Evolutionary conservation across 2,329 filamentous ascomycete species (phyloP), one percentile per base, ranked within the genome.

Genomic region (Hypoxylon sp.): DNA sequence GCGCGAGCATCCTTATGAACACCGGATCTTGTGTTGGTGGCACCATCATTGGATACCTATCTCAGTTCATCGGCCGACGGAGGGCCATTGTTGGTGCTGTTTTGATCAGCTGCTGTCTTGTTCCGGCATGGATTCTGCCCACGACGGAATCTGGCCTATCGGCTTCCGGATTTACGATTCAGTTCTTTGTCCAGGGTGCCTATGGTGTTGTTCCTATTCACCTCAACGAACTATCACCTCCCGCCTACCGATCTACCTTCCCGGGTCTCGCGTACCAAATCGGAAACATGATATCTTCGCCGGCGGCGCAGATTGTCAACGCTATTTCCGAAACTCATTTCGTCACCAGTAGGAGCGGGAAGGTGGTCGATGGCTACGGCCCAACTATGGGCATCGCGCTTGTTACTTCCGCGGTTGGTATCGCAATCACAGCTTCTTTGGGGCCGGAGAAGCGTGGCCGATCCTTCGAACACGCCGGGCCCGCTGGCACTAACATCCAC

Each of bases 1-100:
- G 91, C n/a, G 91, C 91, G 15, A 91, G 88, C n/a, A 94, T 94
- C 72, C 80, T 94, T 65, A 93, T 93, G 89, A 94, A 94, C 81
- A 89, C 87, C 1, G 92, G 92, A 27, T 91, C 92, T 47, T 92
- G 91, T 72, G 87, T 93, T 1, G 92, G 91, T 35, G 91, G 91
- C 27, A 90, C 89, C 46, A 87, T 91, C 67, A 86, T 92, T 65
- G 93, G 92, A 21, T 94, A 94, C 77, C 74, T 89, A 6, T 93
- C 90, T 6, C 92, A 95, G 76, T 93, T 90, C 76, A 80, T 93
- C 52, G 93, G 92, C 13, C 91, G 92, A 35, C 89, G 92, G 27
- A 86, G 90, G 42, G 86, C 88, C 58, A 93, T 93, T 76, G 85
- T 92, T 62, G 78, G 81, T 47, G 83, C 89, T 0, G 86, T 88